Conservation (phyloP, 306 rosid genomes). For the Rubus parviflorus region DNA sequence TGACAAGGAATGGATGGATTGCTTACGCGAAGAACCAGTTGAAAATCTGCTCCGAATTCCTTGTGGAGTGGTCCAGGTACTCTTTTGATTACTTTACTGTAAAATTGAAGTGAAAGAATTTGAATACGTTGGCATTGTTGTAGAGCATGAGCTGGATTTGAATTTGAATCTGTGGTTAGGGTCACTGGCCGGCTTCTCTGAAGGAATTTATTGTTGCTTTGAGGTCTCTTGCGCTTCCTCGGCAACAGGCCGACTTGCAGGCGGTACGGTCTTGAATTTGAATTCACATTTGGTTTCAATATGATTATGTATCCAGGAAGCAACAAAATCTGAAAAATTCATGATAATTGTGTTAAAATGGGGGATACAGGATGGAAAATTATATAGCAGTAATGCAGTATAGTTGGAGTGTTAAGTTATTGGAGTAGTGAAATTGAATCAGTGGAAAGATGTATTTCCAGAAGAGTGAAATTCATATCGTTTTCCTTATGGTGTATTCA, state of each 20-base stretch:
- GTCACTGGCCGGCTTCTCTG: slow-evolving; percentile 78
- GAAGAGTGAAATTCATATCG: not conserved
- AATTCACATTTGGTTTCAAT: not conserved
- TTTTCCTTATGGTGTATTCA: not conserved
- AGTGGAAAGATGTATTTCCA: not conserved
- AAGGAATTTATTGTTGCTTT: slow-evolving; percentile 50
- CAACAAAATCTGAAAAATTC: not conserved
- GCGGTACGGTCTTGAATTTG: slow-evolving; percentile 30
- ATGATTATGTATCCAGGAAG: not conserved
- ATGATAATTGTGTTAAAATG: not conserved
- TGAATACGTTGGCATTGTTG: not conserved
- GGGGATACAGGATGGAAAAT: not conserved
- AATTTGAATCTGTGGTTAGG: slow-evolving; percentile 32
- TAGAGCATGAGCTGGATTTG: not conserved
- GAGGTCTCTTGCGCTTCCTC: slow-evolving; percentile 61
- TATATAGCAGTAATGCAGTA: not conserved
- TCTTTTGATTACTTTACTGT: not conserved
- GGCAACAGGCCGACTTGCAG: slow-evolving; percentile 61
- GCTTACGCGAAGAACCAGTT: slow-evolving; percentile 59
- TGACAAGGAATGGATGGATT: slow-evolving; percentile 78
- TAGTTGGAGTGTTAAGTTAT: not conserved
- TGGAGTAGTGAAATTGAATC: not conserved
- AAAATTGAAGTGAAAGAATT: not conserved
- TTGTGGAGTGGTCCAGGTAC: slow-evolving; percentile 68
- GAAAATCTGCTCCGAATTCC: slow-evolving; percentile 75